Conservation (phyloP, 768 basidiomycete genomes). For the Ramaria sp. region DNA sequence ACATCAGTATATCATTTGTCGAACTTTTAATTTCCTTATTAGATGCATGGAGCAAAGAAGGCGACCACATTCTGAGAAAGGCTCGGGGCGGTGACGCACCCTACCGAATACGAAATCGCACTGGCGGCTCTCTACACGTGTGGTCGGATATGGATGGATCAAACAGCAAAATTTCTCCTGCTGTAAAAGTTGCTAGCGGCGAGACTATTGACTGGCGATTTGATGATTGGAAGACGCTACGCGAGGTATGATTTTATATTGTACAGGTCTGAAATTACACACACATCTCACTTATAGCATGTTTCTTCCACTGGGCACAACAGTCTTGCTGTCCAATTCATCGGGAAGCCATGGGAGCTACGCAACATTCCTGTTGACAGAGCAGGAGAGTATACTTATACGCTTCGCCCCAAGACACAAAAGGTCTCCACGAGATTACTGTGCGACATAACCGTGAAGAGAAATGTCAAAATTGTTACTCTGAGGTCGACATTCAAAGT, state of each 20-base stretch:
- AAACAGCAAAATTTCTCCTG: conserved; percentile 34
- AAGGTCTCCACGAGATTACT: conserved; percentile 73
- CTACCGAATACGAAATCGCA: conserved; percentile 85
- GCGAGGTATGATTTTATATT: conserved; percentile 58
- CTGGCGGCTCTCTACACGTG: conserved; percentile 73
- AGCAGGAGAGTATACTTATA: conserved; percentile 86
- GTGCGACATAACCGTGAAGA: conserved; percentile 81
- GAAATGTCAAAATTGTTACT: conserved; percentile 91
- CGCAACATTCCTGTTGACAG: conserved; percentile 83
- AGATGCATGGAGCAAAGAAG: conserved; percentile 67
- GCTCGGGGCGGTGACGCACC: conserved; percentile 86
- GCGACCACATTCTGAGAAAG: conserved; percentile 58
- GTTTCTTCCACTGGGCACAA: conserved; percentile 67
- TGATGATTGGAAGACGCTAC: conserved; percentile 88
- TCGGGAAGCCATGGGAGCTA: conserved; percentile 84
- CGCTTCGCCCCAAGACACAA: conserved; percentile 68
- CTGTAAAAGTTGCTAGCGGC: conserved; percentile 58
- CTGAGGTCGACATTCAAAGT: conserved; percentile 88
- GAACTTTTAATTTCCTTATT: conserved; percentile 70
- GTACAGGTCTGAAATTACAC: conserved; percentile 13
- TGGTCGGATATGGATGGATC: conserved; percentile 74
- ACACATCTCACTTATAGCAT: conserved; percentile 29
- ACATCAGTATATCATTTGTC: conserved; percentile 82
- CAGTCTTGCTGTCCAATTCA: conserved; percentile 73
- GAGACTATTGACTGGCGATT: conserved; percentile 90